Conservation (phyloP, 2,329 filamentous ascomycete genomes). For the Hypoxylon sp. region DNA sequence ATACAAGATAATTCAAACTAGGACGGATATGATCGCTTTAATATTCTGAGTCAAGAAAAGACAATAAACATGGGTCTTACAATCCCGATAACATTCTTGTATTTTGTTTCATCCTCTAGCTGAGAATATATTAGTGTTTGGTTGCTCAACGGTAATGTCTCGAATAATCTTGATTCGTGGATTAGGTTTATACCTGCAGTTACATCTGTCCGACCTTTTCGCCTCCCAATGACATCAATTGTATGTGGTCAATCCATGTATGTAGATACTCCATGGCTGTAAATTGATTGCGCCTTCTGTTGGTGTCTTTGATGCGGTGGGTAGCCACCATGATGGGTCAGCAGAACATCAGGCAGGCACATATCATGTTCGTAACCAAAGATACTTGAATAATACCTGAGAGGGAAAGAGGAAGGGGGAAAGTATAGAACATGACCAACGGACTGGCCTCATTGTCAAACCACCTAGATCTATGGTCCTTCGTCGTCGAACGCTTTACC, state of each 20-base stretch:
- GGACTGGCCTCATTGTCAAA: neutral
- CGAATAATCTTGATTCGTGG: neutral
- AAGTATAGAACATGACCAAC: neutral
- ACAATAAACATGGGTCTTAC: conserved; percentile 10
- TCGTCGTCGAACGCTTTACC: conserved; percentile 7
- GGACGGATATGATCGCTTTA: conserved; percentile 13
- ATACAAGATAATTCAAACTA: conserved; percentile 10
- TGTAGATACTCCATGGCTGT: neutral
- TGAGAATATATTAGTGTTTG: neutral
- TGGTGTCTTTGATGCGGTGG: neutral
- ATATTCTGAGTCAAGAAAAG: conserved; percentile 24
- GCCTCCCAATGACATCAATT: neutral
- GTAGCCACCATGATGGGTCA: neutral
- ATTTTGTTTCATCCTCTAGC: conserved; percentile 25
- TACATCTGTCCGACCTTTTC: neutral
- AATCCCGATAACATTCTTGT: conserved; percentile 26
- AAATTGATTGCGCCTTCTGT: neutral
- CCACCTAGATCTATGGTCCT: neutral
- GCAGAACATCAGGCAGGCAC: neutral
- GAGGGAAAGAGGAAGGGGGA: conserved; percentile 8
- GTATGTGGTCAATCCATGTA: neutral
- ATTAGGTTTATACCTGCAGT: neutral
- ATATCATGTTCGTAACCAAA: neutral
- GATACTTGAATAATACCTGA: neutral
- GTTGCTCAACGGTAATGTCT: neutral